Base-by-base conservation (phyloP, 2,329 filamentous ascomycete genomes). In the Dactylellina parvicollis region DNA sequence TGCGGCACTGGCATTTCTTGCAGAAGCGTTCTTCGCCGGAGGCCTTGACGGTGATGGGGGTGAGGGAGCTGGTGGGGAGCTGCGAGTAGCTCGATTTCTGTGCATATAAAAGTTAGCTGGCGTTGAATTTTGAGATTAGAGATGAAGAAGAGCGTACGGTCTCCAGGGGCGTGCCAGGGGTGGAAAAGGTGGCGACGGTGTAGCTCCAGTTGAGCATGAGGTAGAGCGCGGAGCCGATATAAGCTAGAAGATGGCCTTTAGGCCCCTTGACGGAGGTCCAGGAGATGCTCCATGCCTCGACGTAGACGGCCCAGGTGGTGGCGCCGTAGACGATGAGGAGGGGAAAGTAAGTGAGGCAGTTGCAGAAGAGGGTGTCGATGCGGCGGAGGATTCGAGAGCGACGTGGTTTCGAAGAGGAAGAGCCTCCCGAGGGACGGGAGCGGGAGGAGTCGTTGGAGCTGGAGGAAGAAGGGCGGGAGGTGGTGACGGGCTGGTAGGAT, bases 1-100 rank as follows among this genome's bases (percentile, higher is more conserved):
- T 99, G 75, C 91, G 88, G 57, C 89, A 89, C 82, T 96, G 91
- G 81, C 95, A 99, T 83, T 99, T 99, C 83, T 98, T 98, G 85
- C 95, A 99, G 83, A 90, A 98, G 62, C 95, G 88, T 57, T 90
- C 83, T 78, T 91, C 90, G 77, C 95, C 95, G 42, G 91, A 92
- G 66, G 92, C 90, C 82, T 95, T 99, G 79, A 97, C 95, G 0
- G 94, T 98, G 79, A 96, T 90, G 7, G 90, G 90, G 65, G 88
- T 85, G 55, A 83, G 80, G n/a, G 82, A 88, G 73, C 87, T 85
- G n/a, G 90, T 91, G 0, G 93, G 92, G 46, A 97, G 85, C 49
- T 90, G 88, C 80, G 88, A 91, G 82, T 97, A 97, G 76, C 89
- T 89, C 79, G 85, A 82, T 70, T 85, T 83, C 44, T 75, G 34